phyloP scores from a whole-genome alignment of 208 protist genomes.

The Leptomonas seymouri region DNA sequence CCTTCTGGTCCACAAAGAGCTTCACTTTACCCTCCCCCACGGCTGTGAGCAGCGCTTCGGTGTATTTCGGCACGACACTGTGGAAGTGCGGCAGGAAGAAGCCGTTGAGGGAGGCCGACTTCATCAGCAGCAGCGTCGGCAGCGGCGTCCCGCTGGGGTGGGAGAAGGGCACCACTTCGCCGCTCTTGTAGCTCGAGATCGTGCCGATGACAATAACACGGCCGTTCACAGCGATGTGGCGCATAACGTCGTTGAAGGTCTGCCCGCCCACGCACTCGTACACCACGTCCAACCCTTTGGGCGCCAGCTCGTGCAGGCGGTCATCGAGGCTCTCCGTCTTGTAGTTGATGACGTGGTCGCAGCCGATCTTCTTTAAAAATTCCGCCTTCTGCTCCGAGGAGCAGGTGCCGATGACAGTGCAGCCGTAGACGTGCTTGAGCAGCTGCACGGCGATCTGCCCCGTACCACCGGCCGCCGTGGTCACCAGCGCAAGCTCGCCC shows the following conservation, averaged over 20 bases:
- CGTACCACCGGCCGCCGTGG: constrained; percentile 85
- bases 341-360: constrained; percentile 87
- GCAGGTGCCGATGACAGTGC: constrained; percentile 89
- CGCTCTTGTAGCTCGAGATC: constrained; percentile 70
- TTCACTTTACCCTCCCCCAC: constrained; percentile 22
- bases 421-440: constrained; percentile 82
- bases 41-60: constrained; percentile 29
- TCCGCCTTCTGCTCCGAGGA: constrained; percentile 61
- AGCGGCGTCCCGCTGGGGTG: constrained; percentile 21
- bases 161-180: constrained; percentile 34
- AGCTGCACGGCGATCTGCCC: constrained; percentile 90
- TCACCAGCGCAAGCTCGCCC: constrained; percentile 75
- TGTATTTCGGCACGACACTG: constrained; percentile 29
- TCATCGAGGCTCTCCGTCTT: constrained; percentile 64
- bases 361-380: constrained; percentile 81
- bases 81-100: constrained; percentile 57
- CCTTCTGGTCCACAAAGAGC: constrained; percentile 44
- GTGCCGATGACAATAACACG: constrained; percentile 79
- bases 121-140: constrained; percentile 29
- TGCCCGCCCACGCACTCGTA: constrained; percentile 89
- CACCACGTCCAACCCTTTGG: constrained; percentile 80
- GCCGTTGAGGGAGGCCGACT: constrained; percentile 45
- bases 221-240: constrained; percentile 67
- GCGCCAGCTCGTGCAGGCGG: constrained; percentile 48
- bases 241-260: constrained; percentile 68